Conservation (phyloP, 495 filamentous ascomycete genomes). For the Articulospora tetracladia region DNA sequence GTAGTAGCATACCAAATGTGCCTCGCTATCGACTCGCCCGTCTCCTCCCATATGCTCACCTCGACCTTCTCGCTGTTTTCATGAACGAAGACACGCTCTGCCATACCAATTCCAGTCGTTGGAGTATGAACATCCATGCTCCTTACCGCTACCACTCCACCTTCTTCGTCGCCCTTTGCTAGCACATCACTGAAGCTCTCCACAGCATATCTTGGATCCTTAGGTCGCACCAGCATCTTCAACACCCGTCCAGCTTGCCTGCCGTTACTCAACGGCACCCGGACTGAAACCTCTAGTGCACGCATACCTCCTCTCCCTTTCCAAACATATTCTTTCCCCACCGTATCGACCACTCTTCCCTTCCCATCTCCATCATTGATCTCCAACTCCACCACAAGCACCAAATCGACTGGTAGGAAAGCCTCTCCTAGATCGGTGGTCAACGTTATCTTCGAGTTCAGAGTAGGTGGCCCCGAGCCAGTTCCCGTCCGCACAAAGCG, state of each 20-base stretch:
- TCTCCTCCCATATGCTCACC: constrained; percentile 72
- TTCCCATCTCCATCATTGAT: neutral
- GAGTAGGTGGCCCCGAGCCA: neutral
- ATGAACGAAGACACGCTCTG: constrained; percentile 14
- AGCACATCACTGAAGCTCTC: constrained; percentile 52
- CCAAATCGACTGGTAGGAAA: constrained; percentile 64
- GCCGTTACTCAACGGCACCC: neutral
- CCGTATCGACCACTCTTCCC: constrained; percentile 44
- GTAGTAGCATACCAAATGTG: constrained; percentile 78
- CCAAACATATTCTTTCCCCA: constrained; percentile 47
- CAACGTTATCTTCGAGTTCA: constrained; percentile 64
- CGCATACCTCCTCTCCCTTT: constrained; percentile 29
- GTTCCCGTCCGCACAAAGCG: constrained; percentile 23
- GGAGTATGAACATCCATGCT: constrained; percentile 11
- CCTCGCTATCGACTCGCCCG: constrained; percentile 89
- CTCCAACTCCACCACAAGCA: constrained; percentile 38
- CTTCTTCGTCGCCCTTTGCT: constrained; percentile 7
- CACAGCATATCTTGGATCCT: constrained; percentile 3
- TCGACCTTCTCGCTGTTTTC: neutral
- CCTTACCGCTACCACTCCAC: constrained; percentile 15
- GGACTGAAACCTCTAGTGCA: constrained; percentile 19
- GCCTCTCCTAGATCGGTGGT: constrained; percentile 88
- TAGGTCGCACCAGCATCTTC: constrained; percentile 19
- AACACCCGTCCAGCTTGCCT: neutral
- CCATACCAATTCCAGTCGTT: constrained; percentile 1